phyloP scores from a whole-genome alignment of 139 green algal genomes.

The Coelastrella sp. region DNA sequence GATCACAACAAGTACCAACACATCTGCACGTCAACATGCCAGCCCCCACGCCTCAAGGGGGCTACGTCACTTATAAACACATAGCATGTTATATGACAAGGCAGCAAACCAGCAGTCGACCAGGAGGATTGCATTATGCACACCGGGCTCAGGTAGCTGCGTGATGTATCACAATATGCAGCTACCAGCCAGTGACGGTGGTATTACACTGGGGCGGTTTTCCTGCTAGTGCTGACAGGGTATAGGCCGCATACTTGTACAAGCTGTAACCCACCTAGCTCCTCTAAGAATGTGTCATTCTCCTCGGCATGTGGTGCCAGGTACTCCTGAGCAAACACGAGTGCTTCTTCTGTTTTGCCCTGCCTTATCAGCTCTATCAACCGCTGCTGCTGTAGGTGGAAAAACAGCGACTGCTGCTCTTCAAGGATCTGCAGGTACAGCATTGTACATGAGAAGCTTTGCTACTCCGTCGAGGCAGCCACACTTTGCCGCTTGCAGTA shows the following conservation, averaged over 20 bases:
- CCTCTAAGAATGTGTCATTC: constrained; percentile 88
- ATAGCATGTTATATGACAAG: not conserved
- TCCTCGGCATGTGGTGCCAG: constrained; percentile 94
- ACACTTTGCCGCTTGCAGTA: too few species aligned
- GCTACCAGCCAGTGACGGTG: too few species aligned
- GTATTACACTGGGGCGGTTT: too few species aligned
- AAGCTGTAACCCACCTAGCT: constrained; percentile 77
- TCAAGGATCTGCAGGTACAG: constrained; percentile 88
- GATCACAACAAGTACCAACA: not conserved
- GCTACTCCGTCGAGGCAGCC: too few species aligned
- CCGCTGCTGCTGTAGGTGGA: constrained; percentile 97
- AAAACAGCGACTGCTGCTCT: constrained; percentile 84
- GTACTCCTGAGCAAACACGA: constrained; percentile 95
- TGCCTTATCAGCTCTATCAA: constrained; percentile 95
- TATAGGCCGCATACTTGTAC: not conserved
- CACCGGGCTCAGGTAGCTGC: too few species aligned
- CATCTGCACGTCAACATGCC: not conserved
- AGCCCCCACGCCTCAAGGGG: too few species aligned
- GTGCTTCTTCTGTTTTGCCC: constrained; percentile 84
- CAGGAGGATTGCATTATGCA: too few species aligned
- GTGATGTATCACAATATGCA: too few species aligned
- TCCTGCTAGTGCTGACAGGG: too few species aligned
- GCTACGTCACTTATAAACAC: too few species aligned
- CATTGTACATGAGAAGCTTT: too few species aligned
- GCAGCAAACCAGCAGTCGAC: not conserved